Evolutionary conservation across 495 filamentous ascomycete species (phyloP).

Genomic region (Neurospora discreta): DNA sequence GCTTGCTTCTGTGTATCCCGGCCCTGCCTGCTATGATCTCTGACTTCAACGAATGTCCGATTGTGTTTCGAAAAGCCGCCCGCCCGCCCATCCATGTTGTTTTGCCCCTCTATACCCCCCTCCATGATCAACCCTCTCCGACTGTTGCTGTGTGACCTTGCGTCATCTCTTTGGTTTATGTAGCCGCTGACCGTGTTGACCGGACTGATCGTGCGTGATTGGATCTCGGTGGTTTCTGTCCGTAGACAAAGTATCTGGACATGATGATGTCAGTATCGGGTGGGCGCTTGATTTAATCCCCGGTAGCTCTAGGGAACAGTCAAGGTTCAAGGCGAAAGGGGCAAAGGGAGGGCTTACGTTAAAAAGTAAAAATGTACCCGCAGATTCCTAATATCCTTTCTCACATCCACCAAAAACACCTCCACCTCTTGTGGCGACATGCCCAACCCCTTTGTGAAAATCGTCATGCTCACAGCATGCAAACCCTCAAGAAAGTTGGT

Average conservation of each 20-base stretch:
- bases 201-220: not conserved
- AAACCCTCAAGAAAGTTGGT: slow-evolving; percentile 30
- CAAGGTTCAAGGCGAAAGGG: not conserved
- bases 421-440: slow-evolving; percentile 41
- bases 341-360: slow-evolving; percentile 25
- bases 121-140: not conserved
- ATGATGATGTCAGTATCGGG: not conserved
- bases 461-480: slow-evolving; percentile 36
- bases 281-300: not conserved
- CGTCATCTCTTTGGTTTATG: not conserved
- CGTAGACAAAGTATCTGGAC: slow-evolving; percentile 4
- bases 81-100: not conserved
- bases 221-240: slow-evolving; percentile 1
- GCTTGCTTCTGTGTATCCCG: not conserved
- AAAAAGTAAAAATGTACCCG: slow-evolving; percentile 37
- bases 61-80: not conserved
- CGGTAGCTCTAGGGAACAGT: not conserved
- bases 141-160: not conserved
- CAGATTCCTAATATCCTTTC: slow-evolving; percentile 42
- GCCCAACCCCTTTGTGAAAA: slow-evolving; percentile 41
- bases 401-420: slow-evolving; percentile 39
- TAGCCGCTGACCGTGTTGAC: not conserved
- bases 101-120: not conserved
- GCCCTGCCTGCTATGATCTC: not conserved
- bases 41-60: not conserved